Base-by-base conservation (phyloP, 1,284 basidiomycete genomes). In the Cerioporus squamosus region DNA sequence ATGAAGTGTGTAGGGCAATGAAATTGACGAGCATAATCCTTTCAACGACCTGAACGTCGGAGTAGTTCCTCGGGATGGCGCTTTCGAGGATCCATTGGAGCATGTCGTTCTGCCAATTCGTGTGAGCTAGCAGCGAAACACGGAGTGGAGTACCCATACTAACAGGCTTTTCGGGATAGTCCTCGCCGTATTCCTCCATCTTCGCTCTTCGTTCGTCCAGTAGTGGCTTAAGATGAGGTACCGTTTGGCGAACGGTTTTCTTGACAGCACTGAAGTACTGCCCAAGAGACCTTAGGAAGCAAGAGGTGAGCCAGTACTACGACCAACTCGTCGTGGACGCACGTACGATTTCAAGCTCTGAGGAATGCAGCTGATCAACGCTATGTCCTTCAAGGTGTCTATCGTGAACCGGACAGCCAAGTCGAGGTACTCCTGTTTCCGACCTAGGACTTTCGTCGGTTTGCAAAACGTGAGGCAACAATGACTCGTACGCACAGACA, bases 111-210 rank as follows among this genome's bases (percentile, higher is more conserved):
- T 72, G 33, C 6, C 33, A 10, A 15, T 10, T 7, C 33, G 14
- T 12, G 6, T 36, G 12, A 36, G 33, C 33, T 3, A 9, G 26
- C 3, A 29, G 26, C 22, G 2, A 6, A 15, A 15, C 8, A 38
- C 10, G 40, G 14, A 7, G 5, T 1, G n/a, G 15, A 26, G n/a
- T 18, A 10, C 12, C 33, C 10, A 12, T 4, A 61, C 70, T 15
- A 26, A 75, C 74, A 7, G 73, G 74, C 48, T 70, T 72, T 8
- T 71, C 74, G 1, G 66, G 55, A 73, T 73, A 79, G 36, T 74
- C 68, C 3, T 71, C 62, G 2, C 75, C 77, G 36, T 71, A 62
- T 49, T 75, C 69, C 5, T 66, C 60, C 31, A 75, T 57, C 36
- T 62, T 65, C 14, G 61, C 64, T 29, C 66, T 62, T 4, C 79